Percentiles rank a stretch among this genome's conserved stretches.
phyloP scores from a whole-genome alignment of 2,329 filamentous ascomycete genomes.

The Basipetospora sp. region DNA sequence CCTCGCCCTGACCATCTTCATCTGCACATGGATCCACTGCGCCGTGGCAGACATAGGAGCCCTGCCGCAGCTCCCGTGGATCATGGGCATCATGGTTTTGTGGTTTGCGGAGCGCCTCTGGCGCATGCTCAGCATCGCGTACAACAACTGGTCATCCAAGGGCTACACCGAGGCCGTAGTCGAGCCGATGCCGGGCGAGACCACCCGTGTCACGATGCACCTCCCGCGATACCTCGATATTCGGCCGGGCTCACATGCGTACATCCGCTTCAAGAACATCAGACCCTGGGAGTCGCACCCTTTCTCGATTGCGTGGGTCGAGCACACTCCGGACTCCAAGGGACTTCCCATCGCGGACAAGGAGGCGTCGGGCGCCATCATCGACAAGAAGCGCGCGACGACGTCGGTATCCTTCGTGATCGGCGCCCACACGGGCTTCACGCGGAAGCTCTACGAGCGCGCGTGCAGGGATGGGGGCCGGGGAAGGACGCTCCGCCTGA shows the following conservation, averaged over 20 bases:
- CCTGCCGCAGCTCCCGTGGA: slow-evolving; percentile 58
- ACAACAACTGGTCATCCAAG: slow-evolving; percentile 46
- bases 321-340: slow-evolving; percentile 32
- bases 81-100: slow-evolving; percentile 58
- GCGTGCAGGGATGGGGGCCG: slow-evolving; percentile 45
- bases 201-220: slow-evolving; percentile 53
- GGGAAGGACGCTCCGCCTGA: slow-evolving; percentile 44
- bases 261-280: slow-evolving; percentile 54
- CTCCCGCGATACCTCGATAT: slow-evolving; percentile 53
- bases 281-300: slow-evolving; percentile 61
- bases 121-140: slow-evolving; percentile 49
- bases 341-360: slow-evolving; percentile 27
- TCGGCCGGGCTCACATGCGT: slow-evolving; percentile 58
- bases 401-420: slow-evolving; percentile 66
- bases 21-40: slow-evolving; percentile 67
- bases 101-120: slow-evolving; percentile 60
- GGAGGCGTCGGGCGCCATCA: slow-evolving; percentile 20
- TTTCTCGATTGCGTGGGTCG: slow-evolving; percentile 64
- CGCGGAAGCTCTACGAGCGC: slow-evolving; percentile 61
- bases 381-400: slow-evolving; percentile 27
- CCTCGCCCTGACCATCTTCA: slow-evolving; percentile 52
- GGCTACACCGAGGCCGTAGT: slow-evolving; percentile 51
- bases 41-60: slow-evolving; percentile 50
- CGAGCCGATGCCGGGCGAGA: slow-evolving; percentile 55
- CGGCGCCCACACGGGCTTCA: slow-evolving; percentile 77